These are phyloP conservation scores for Cylindrotheca fusiformis DNA, from an alignment of 108 stramenopile species.

Conservation along the genomic window DNA sequence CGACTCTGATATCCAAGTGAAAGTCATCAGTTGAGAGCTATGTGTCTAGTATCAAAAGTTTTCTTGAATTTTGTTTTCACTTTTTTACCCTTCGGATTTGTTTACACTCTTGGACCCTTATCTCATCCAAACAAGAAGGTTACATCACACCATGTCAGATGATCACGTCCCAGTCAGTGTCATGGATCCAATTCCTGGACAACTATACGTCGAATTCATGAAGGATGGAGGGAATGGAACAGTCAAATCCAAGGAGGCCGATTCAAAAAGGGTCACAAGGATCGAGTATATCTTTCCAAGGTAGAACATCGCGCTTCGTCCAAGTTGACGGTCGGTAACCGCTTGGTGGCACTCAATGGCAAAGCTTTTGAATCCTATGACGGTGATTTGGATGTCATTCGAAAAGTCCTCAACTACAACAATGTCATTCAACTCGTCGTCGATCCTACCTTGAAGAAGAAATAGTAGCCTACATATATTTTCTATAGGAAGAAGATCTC, in stretches of 20 bases:
- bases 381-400: neutral
- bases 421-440: conserved; percentile 13
- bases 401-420: neutral
- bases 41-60: no score
- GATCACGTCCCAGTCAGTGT: no score
- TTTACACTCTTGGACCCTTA: no score
- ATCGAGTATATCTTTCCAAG: conserved; percentile 1
- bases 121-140: no score
- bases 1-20: no score
- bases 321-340: conserved; percentile 4
- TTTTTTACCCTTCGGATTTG: no score
- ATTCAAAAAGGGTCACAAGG: conserved; percentile 3
- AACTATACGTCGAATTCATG: conserved; percentile 12
- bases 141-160: no score
- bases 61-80: no score
- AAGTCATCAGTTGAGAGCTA: no score
- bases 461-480: no score
- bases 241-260: conserved; percentile 10
- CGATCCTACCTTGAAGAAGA: conserved; percentile 9
- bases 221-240: conserved; percentile 11
- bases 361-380: conserved; percentile 10
- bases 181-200: conserved; percentile 15
- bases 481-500: no score
- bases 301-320: conserved; percentile 15
- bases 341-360: conserved; percentile 15